Percentiles rank a stretch among this genome's conserved stretches.
These are phyloP conservation scores for Sugiyamaella xylanicola DNA, from an alignment of 1,139 yeast species.

Conservation along the genomic window DNA sequence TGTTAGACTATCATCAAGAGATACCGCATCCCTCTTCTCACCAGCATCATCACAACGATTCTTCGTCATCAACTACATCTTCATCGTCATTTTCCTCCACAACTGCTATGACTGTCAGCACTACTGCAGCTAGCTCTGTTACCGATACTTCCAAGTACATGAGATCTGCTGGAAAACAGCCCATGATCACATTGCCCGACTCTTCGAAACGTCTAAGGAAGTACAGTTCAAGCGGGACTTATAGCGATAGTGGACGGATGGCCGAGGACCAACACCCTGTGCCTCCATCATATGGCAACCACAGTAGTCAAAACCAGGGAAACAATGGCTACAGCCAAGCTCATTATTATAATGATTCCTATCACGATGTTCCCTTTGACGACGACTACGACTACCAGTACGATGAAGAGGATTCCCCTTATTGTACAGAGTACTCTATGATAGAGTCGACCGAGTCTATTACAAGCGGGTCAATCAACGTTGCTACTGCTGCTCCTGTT, in stretches of 20 bases:
- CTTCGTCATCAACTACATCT: constrained; percentile 7
- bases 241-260: background rate
- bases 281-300: background rate
- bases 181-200: background rate
- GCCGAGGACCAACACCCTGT: background rate
- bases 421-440: constrained; percentile 18
- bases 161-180: constrained; percentile 7
- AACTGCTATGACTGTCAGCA: constrained; percentile 11
- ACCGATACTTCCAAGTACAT: constrained; percentile 4
- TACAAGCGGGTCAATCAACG: constrained; percentile 19
- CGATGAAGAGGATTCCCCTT: constrained; percentile 19
- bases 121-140: constrained; percentile 6
- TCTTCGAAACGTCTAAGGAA: constrained; percentile 12
- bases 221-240: constrained; percentile 15
- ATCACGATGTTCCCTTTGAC: constrained; percentile 13
- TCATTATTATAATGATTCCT: background rate
- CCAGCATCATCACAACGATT: constrained; percentile 13
- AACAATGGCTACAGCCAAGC: background rate
- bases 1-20: constrained; percentile 1
- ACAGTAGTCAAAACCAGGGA: background rate
- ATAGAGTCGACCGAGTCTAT: constrained; percentile 21
- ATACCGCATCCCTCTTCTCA: constrained; percentile 8
- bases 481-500: background rate
- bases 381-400: constrained; percentile 19
- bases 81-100: constrained; percentile 14